phyloP scores from a whole-genome alignment of 306 rosid species.

The Sicyos baderoa region DNA sequence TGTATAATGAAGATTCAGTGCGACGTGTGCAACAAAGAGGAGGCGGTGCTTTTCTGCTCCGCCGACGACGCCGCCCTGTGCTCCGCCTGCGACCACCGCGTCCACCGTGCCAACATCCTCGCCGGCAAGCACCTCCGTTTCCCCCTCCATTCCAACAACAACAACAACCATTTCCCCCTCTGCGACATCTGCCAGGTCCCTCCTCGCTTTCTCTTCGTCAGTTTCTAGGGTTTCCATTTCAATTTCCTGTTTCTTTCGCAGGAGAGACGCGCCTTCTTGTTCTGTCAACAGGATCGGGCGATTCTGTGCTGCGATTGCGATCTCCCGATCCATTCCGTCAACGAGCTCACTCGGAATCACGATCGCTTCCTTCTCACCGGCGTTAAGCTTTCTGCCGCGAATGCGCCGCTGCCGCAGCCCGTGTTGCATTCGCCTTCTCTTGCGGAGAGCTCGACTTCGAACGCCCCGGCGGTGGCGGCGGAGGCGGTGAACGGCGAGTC shows the following conservation, averaged over 20 bases:
- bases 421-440: slow-evolving; percentile 20
- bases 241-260: slow-evolving; percentile 11
- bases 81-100: slow-evolving; percentile 64
- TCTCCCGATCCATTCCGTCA: slow-evolving; percentile 47
- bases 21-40: slow-evolving; percentile 61
- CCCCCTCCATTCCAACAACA: slow-evolving; percentile 39
- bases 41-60: slow-evolving; percentile 77
- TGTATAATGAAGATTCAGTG: slow-evolving; percentile 97
- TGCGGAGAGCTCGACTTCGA: slow-evolving; percentile 24
- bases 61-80: slow-evolving; percentile 98
- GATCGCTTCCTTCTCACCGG: slow-evolving; percentile 69
- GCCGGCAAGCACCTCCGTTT: slow-evolving; percentile 85
- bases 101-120: slow-evolving; percentile 86
- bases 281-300: slow-evolving; percentile 84
- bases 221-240: not conserved
- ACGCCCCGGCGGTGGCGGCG: slow-evolving; percentile 17
- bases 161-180: slow-evolving; percentile 40
- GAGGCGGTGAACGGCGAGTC: slow-evolving; percentile 47
- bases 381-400: slow-evolving; percentile 44
- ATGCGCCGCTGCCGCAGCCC: slow-evolving; percentile 19
- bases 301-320: slow-evolving; percentile 84
- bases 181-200: slow-evolving; percentile 77
- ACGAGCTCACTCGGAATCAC: slow-evolving; percentile 67
- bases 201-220: not conserved
- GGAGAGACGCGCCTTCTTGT: slow-evolving; percentile 68